phyloP scores from a whole-genome alignment of 805 yeast species.

The Scheffersomyces amazonensis region DNA sequence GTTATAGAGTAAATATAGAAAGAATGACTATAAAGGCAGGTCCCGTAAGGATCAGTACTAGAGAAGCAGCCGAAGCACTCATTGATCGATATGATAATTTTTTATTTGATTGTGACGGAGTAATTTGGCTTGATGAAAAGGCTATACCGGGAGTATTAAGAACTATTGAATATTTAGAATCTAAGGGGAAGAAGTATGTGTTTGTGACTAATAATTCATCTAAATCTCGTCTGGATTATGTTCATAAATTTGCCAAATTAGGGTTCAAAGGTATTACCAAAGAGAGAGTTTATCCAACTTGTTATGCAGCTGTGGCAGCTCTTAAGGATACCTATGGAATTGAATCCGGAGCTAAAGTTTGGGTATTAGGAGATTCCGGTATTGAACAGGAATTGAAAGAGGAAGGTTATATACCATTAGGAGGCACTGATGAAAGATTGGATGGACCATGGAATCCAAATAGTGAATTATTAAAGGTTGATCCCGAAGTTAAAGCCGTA shows the following conservation, averaged over 20 bases:
- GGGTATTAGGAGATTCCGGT: slow-evolving; percentile 41
- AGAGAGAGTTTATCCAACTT: slow-evolving; percentile 32
- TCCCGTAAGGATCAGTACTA: slow-evolving; percentile 7
- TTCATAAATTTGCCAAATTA: slow-evolving; percentile 26
- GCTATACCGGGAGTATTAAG: slow-evolving; percentile 31
- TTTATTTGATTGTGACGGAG: slow-evolving; percentile 43
- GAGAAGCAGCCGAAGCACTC: slow-evolving; percentile 15
- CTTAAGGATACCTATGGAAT: slow-evolving; percentile 19
- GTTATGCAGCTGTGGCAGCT: slow-evolving; percentile 33
- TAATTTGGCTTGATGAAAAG: slow-evolving; percentile 36
- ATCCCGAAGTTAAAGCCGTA: slow-evolving; percentile 38
- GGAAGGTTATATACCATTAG: slow-evolving; percentile 30
- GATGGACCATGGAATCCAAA: slow-evolving; percentile 22
- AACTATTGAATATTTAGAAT: slow-evolving; percentile 19
- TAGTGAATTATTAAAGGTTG: slow-evolving; percentile 26
- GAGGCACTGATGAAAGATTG: slow-evolving; percentile 30
- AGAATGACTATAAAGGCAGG: slow-evolving; percentile 7
- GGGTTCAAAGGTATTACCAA: slow-evolving; percentile 27
- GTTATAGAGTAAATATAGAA: not conserved
- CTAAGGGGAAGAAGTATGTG: slow-evolving; percentile 22
- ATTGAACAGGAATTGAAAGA: slow-evolving; percentile 33
- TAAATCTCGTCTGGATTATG: slow-evolving; percentile 30
- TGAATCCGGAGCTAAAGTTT: slow-evolving; percentile 29
- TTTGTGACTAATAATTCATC: slow-evolving; percentile 40
- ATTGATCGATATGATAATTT: slow-evolving; percentile 33